Conservation (phyloP, 2,329 filamentous ascomycete genomes). For the Microcyclosporella mali region DNA sequence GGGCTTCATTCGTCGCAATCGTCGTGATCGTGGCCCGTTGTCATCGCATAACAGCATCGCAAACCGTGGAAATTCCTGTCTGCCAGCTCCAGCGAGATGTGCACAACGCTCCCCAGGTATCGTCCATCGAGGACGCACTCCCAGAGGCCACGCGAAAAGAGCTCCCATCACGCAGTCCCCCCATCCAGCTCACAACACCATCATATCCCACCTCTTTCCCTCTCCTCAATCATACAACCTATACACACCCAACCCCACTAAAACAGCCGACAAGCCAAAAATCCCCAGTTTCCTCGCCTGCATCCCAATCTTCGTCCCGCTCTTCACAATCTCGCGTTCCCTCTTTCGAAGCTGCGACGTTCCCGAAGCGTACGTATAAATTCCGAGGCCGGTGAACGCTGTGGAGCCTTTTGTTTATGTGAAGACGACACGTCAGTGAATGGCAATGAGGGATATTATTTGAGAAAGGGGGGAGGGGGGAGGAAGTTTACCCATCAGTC, state of each 20-base stretch:
- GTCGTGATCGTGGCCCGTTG: too few relatives aligned
- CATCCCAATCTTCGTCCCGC: slow-evolving; percentile 39
- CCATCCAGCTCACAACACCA: too few relatives aligned
- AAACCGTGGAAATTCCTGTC: too few relatives aligned
- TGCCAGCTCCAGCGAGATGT: too few relatives aligned
- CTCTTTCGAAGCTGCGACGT: slow-evolving; percentile 39
- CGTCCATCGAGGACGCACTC: too few relatives aligned
- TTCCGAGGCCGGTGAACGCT: slow-evolving; percentile 43
- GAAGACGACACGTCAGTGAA: too few relatives aligned
- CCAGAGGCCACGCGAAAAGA: too few relatives aligned
- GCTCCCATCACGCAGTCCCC: too few relatives aligned
- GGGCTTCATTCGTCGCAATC: too few relatives aligned
- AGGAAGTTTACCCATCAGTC: slow-evolving; percentile 27
- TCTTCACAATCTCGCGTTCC: slow-evolving; percentile 36
- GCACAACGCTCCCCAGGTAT: too few relatives aligned
- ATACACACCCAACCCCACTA: slow-evolving; percentile 43
- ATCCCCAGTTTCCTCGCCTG: slow-evolving; percentile 36
- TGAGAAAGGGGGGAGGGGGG: not conserved
- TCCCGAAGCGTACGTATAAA: slow-evolving; percentile 42
- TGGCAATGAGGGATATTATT: not conserved
- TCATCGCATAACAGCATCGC: too few relatives aligned
- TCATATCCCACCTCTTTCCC: not conserved
- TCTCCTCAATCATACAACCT: slow-evolving; percentile 29
- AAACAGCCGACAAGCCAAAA: slow-evolving; percentile 33
- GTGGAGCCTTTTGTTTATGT: slow-evolving; percentile 34